Conservation (phyloP, 129 eudicot species). For the Flaveria ramosissima region DNA sequence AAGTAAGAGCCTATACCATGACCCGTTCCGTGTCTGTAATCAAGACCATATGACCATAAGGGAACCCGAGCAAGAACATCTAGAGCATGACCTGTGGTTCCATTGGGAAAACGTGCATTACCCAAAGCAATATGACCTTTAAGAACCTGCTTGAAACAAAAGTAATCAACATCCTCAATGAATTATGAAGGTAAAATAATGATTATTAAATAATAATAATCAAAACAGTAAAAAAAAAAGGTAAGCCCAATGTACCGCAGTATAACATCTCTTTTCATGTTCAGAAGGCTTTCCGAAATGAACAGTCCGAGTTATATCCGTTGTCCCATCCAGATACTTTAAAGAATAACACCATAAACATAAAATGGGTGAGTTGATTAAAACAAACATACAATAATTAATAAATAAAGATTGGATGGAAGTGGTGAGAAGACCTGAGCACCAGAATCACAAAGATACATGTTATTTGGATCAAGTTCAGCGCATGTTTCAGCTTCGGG, state of each 20-base stretch:
- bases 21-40: slow-evolving; percentile 99
- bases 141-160: slow-evolving; percentile 60
- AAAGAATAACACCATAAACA: slow-evolving; percentile 30
- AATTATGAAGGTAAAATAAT: slow-evolving; percentile 2
- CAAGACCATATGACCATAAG: slow-evolving; percentile 93
- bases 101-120: slow-evolving; percentile 90
- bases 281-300: slow-evolving; percentile 92
- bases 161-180: slow-evolving; percentile 5
- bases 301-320: slow-evolving; percentile 95
- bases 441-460: slow-evolving; percentile 91
- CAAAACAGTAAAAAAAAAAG: slow-evolving; percentile 18
- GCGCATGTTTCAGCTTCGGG: slow-evolving; percentile 82
- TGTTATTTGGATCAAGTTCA: slow-evolving; percentile 82
- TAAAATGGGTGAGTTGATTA: neutral
- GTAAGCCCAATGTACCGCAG: slow-evolving; percentile 61
- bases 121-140: slow-evolving; percentile 95
- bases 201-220: neutral
- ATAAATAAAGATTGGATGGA: neutral
- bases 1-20: slow-evolving; percentile 95
- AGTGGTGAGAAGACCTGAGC: slow-evolving; percentile 69
- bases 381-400: neutral
- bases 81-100: slow-evolving; percentile 93
- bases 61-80: slow-evolving; percentile 96
- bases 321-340: slow-evolving; percentile 93
- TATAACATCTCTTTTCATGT: slow-evolving; percentile 90